Conservation (phyloP, 208 protist species). For the Sergeia podlipaevii region DNA sequence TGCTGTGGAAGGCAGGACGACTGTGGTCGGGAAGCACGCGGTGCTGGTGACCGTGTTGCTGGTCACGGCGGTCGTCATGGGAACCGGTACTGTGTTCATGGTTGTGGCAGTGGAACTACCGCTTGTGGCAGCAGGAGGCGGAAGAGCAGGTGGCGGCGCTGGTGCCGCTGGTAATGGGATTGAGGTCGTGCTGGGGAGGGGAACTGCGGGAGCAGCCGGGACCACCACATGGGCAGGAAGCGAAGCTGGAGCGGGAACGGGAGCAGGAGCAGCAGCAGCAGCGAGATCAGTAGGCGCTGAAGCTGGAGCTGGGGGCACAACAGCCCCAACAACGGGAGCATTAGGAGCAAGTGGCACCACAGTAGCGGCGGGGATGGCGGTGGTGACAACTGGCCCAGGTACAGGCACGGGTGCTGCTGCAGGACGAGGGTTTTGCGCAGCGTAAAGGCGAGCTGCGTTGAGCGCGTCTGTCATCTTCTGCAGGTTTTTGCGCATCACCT, state of each 20-base stretch:
- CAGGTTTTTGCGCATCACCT: conserved; percentile 32
- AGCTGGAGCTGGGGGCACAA: not conserved
- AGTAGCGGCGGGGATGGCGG: not conserved
- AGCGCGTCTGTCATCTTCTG: conserved; percentile 39
- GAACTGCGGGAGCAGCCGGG: not conserved
- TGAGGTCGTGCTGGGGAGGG: not conserved
- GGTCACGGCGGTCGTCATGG: too few species aligned
- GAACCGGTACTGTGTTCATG: too few species aligned
- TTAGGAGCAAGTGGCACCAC: not conserved
- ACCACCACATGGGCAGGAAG: not conserved
- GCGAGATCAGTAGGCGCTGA: not conserved
- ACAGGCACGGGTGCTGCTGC: not conserved
- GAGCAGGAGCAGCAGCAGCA: not conserved
- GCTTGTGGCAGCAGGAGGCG: too few species aligned
- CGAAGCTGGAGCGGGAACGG: not conserved
- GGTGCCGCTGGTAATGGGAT: too few species aligned
- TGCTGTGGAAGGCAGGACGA: too few species aligned
- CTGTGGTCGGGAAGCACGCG: too few species aligned
- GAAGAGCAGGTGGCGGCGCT: too few species aligned
- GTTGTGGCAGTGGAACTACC: too few species aligned
- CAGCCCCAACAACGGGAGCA: not conserved
- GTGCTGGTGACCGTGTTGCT: too few species aligned
- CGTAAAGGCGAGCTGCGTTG: conserved; percentile 18
- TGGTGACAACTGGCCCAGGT: conserved; percentile 2
- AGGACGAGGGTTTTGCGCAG: not conserved